Evolutionary conservation across 2,329 filamentous ascomycete genomes (phyloP), one percentile per base, ranked within the genome.

Genomic region (Penicillium sp.): DNA sequence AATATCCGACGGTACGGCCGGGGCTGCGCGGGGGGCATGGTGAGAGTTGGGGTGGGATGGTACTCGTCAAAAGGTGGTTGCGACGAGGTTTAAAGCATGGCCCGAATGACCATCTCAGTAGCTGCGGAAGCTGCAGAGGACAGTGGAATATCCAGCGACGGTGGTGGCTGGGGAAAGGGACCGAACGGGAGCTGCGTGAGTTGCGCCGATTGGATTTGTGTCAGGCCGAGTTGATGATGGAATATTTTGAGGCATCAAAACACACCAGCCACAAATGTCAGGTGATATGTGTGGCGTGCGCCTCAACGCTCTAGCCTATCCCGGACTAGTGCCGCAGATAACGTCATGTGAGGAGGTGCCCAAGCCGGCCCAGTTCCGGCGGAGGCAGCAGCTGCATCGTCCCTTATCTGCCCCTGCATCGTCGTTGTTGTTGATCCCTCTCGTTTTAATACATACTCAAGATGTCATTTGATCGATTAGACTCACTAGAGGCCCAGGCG

Each of bases 391-490:
- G 43, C 54, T 59, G 50, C 55, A 59, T 55, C 51, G 34, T 34
- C 50, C 34, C 33, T 47, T 37, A 8, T 44, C 23, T 21, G 21
- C 48, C 20, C 30, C 20, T 45, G 34, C 41, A 29, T 53, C 34
- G 39, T 26, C 48, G 42, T 54, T 26, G 24, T 15, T 34, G 42
- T 23, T 49, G 46, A 42, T 29, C 40, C 26, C 40, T 46, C 42
- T 27, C 36, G 6, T 33, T 32, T 21, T 41, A 29, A 27, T 26
- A 44, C 32, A 33, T 21, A 41, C 33, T 26, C 43, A 54, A 55
- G 56, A 97, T 97, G 93, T 96, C 93, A 15, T 97, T 94, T 76
- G 89, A 96, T 71, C 89, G 90, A 63, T 83, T 94, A 58, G 89
- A 89, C 50, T 88, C 84, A 55, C 81, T 97, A 61, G 93, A 97